Percentiles rank a stretch among this genome's conserved stretches.
Evolutionary conservation across 2,329 filamentous ascomycete genomes (phyloP).

Genomic region (Diaporthe sp.): DNA sequence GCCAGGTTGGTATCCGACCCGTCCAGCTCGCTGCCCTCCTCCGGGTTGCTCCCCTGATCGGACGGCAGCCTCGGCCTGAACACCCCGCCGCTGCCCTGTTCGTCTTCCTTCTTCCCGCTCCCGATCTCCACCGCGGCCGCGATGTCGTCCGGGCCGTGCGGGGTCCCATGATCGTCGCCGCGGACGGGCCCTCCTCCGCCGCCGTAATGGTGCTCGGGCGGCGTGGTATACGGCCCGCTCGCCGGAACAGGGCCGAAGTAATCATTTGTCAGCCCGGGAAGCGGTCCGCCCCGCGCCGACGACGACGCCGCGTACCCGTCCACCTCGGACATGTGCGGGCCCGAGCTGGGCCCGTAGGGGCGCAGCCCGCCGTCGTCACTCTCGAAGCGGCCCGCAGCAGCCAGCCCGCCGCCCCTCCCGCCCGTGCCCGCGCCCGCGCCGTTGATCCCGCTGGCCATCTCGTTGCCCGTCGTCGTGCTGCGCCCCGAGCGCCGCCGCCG

Average conservation of each 20-base stretch:
- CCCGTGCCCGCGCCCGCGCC: not conserved
- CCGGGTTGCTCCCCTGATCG: slow-evolving; percentile 6
- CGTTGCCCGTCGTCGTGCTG: slow-evolving; percentile 42
- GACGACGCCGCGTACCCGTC: slow-evolving; percentile 47
- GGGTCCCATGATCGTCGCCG: slow-evolving; percentile 41
- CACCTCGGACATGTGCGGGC: slow-evolving; percentile 48
- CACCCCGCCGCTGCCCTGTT: not conserved
- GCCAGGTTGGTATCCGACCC: slow-evolving; percentile 27
- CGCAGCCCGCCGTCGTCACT: slow-evolving; percentile 39
- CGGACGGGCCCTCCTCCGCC: slow-evolving; percentile 11
- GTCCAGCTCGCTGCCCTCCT: slow-evolving; percentile 34
- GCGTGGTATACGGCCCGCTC: slow-evolving; percentile 61
- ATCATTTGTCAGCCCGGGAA: slow-evolving; percentile 49
- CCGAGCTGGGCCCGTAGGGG: slow-evolving; percentile 43
- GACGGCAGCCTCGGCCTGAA: not conserved
- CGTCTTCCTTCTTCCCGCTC: slow-evolving; percentile 46
- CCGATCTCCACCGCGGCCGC: slow-evolving; percentile 69
- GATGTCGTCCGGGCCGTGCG: slow-evolving; percentile 65
- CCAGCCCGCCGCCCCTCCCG: not conserved
- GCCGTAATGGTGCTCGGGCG: slow-evolving; percentile 1
- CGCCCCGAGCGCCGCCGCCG: slow-evolving; percentile 53
- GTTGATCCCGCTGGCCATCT: slow-evolving; percentile 35
- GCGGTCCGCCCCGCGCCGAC: slow-evolving; percentile 42
- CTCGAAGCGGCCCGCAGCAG: not conserved
- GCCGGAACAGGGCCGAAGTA: slow-evolving; percentile 21